Conservation (phyloP, 345 rosid species). For the Balakata baccata region DNA sequence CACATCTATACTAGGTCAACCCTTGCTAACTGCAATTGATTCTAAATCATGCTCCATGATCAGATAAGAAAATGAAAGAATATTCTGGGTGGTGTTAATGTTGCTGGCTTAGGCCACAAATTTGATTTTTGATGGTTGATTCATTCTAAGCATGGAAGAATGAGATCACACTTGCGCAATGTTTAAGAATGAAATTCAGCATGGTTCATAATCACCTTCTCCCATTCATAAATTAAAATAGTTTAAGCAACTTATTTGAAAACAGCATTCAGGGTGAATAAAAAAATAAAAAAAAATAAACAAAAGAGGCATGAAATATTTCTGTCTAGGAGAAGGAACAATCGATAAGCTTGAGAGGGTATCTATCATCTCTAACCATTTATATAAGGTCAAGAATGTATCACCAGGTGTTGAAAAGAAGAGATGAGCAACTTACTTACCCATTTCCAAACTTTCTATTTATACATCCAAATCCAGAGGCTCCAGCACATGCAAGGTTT, state of each 20-base stretch:
- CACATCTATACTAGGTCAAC: no score
- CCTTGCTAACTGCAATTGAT: no score
- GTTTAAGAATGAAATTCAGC: not conserved
- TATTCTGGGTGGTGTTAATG: no score
- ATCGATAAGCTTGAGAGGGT: not conserved
- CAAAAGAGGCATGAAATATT: not conserved
- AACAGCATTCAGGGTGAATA: not conserved
- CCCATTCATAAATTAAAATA: not conserved
- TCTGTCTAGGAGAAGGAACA: not conserved
- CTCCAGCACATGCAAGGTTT: slow-evolving; percentile 29
- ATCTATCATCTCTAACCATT: not conserved
- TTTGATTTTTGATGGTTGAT: no score
- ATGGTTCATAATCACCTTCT: not conserved
- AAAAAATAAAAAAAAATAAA: no score
- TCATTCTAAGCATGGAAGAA: not conserved
- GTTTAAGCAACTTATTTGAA: not conserved
- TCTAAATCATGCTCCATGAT: no score
- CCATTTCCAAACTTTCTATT: slow-evolving; percentile 62
- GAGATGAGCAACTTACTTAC: slow-evolving; percentile 38
- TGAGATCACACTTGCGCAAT: not conserved
- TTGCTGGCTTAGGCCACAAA: no score
- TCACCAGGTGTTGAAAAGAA: not conserved
- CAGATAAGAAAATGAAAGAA: no score
- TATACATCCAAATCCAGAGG: slow-evolving; percentile 31
- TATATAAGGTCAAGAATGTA: no score